Evolutionary conservation across 805 yeast genomes (phyloP), one percentile per base, ranked within the genome.

Genomic region (Kockiozyma suomiensis): DNA sequence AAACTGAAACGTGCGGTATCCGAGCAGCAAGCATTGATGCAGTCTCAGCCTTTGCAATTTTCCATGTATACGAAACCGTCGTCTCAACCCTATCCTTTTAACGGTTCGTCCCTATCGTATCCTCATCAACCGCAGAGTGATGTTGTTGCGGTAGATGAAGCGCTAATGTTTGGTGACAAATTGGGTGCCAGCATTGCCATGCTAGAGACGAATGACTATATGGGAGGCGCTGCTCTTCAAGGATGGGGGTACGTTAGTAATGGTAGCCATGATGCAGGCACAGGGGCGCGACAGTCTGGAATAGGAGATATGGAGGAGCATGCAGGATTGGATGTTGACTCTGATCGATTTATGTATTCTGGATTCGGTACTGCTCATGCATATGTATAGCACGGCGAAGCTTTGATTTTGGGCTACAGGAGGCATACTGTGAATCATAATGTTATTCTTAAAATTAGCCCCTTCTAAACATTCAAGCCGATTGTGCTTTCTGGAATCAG

Each of bases 321-420:
- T 3, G 25, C 8, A 7, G 23, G 26, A 12, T 19, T 32, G 5
- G 52, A 23, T 13, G 12, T 49, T 13, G 53, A 38, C 8, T 6
- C 53, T 21, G 46, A 43, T 7, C n/a, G 23, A 17, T 54, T 38
- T 38, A 25, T 19, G n/a, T 54, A 28, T 47, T 19, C 50, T 25
- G 58, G 58, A 38, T 54, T 54, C 41, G 41, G 53, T 17, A 42
- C 58, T n/a, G 53, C 58, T 19, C 26, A 54, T 38, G 48, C 51
- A 13, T 54, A 54, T 38, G 30, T 50, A 28, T 50, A 19, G n/a
- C n/a, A n/a, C n/a, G n/a, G n/a, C n/a, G n/a, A n/a, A n/a, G n/a
- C n/a, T n/a, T n/a, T n/a, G n/a, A n/a, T n/a, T n/a, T n/a, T n/a
- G n/a, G n/a, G n/a, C n/a, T n/a, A n/a, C n/a, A n/a, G n/a, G n/a